phyloP scores from a whole-genome alignment of 805 yeast species.

The Cyberlindnera suaveolens region DNA sequence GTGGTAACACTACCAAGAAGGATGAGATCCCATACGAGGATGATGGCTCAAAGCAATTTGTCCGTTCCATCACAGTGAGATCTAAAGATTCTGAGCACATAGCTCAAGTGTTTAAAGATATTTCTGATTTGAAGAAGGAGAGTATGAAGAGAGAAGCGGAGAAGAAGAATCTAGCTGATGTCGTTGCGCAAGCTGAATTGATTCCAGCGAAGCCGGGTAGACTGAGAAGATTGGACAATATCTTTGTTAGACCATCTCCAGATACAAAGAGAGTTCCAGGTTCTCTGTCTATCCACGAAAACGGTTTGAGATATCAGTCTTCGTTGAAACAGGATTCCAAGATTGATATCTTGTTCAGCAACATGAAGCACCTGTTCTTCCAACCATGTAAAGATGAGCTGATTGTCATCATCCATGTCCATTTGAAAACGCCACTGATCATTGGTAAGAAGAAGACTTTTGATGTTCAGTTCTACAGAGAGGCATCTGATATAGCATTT shows the following conservation, averaged over 20 bases:
- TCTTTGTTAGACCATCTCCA: slow-evolving; percentile 91
- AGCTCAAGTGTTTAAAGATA: slow-evolving; percentile 82
- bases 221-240: slow-evolving; percentile 80
- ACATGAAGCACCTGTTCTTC: slow-evolving; percentile 89
- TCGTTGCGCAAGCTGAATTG: slow-evolving; percentile 84
- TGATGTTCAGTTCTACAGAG: slow-evolving; percentile 94
- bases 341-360: slow-evolving; percentile 82
- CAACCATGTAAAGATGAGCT: slow-evolving; percentile 95
- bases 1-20: slow-evolving; percentile 60
- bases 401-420: slow-evolving; percentile 87
- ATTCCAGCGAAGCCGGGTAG: slow-evolving; percentile 79
- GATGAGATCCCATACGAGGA: slow-evolving; percentile 90
- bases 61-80: slow-evolving; percentile 81
- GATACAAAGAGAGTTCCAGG: slow-evolving; percentile 97
- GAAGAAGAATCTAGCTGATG: slow-evolving; percentile 87
- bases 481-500: slow-evolving; percentile 91
- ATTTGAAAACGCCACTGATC: slow-evolving; percentile 86
- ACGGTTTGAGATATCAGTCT: slow-evolving; percentile 91
- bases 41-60: slow-evolving; percentile 76
- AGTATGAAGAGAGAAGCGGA: slow-evolving; percentile 88
- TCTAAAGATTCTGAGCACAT: slow-evolving; percentile 88
- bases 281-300: slow-evolving; percentile 83
- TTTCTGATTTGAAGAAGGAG: slow-evolving; percentile 87
- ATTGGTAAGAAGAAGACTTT: slow-evolving; percentile 93
- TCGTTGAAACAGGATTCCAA: slow-evolving; percentile 78